Evolutionary conservation across 208 protist genomes (phyloP).

Genomic region (Trypanosoma boissoni): DNA sequence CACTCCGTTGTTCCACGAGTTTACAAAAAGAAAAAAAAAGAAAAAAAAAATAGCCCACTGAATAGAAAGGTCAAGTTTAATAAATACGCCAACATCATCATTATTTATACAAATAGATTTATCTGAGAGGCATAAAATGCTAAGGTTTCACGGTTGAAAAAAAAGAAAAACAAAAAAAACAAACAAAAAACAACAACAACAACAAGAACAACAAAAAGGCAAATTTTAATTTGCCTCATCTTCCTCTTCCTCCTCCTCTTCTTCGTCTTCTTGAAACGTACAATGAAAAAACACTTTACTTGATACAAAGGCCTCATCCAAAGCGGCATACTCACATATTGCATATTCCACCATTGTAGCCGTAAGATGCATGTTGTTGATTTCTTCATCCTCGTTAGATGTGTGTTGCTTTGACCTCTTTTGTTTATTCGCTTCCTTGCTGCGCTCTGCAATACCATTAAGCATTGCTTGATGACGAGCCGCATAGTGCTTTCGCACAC

Average conservation of each 20-base stretch:
- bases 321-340: conserved; percentile 46
- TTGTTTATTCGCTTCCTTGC: conserved; percentile 12
- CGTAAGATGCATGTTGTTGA: conserved; percentile 68
- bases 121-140: no score
- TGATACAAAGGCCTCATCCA: conserved; percentile 72
- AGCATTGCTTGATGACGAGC: conserved; percentile 24
- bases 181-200: not conserved
- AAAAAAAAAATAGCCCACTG: no score
- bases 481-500: conserved; percentile 34
- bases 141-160: no score
- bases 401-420: conserved; percentile 7
- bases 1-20: not conserved
- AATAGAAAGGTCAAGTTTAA: no score
- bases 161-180: conserved; percentile 6
- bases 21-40: no score
- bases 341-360: conserved; percentile 48
- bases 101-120: no score
- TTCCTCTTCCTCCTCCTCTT: conserved; percentile 19
- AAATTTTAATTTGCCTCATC: conserved; percentile 13
- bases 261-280: conserved; percentile 5
- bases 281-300: conserved; percentile 62
- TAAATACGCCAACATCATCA: no score
- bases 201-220: not conserved
- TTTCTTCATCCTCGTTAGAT: conserved; percentile 28
- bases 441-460: conserved; percentile 28